Evolutionary conservation across 371 early-diverging fungal species (phyloP), one percentile per base, ranked within the genome.

Genomic region (Zopfochytrium polystomum): DNA sequence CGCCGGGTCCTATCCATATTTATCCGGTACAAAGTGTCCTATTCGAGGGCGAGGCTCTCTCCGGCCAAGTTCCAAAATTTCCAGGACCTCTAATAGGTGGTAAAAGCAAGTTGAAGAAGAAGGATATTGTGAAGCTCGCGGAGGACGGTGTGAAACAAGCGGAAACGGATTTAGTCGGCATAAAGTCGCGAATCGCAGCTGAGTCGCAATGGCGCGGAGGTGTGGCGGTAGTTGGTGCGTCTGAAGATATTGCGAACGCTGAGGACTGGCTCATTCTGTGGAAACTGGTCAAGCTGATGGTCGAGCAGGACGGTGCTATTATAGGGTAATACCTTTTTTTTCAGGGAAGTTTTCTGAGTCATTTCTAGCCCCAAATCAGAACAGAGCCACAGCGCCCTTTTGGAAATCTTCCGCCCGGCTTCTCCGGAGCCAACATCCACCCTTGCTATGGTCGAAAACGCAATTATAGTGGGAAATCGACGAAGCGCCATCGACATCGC

Each of bases 281-380:
- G 85, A 70, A 78, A 29, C 44, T 90, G 25, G 58, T 90, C 13
- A 80, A 81, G 48, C 69, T 81, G 1, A 63, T 85, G 62, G 59
- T 88, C 23, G 89, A 89, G 48, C 62, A 77, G 35, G 89, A 90
- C 11, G 89, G 90, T 3, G 56, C 60, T n/a, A 67, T 87, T 32
- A 69, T 80, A 42, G 80, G 80, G 87, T 85, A 77, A 78, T 80
- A 23, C 23, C 9, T 18, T 30, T 34, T 9, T 23, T n/a, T n/a
- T n/a, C n/a, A n/a, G n/a, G n/a, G n/a, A n/a, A n/a, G n/a, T n/a
- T n/a, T n/a, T n/a, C n/a, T n/a, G n/a, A n/a, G n/a, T n/a, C n/a
- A n/a, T n/a, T n/a, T n/a, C n/a, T n/a, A n/a, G n/a, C n/a, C n/a
- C n/a, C n/a, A n/a, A n/a, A n/a, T n/a, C n/a, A n/a, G n/a, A n/a